Conservation (phyloP, 352 stramenopile genomes). For the Phytophthora niederhauseri region DNA sequence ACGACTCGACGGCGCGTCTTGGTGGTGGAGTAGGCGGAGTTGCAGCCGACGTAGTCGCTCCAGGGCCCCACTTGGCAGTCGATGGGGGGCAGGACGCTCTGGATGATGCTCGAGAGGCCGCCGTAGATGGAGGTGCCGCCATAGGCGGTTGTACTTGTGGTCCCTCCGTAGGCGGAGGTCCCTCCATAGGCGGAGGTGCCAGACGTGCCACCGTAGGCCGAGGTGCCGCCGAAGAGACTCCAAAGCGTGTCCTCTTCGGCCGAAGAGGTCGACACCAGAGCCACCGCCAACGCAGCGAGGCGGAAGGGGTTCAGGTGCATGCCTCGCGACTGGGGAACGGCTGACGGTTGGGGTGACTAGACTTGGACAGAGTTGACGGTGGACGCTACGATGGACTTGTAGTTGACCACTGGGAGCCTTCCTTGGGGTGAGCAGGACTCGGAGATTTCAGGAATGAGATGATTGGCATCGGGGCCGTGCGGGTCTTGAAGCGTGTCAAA, state of each 20-base stretch:
- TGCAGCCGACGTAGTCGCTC: slow-evolving; percentile 42
- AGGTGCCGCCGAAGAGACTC: not conserved
- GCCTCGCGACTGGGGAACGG: not conserved
- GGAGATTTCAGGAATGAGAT: slow-evolving; percentile 25
- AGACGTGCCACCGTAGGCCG: not conserved
- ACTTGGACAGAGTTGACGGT: not conserved
- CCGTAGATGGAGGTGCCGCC: not conserved
- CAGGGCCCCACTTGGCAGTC: slow-evolving; percentile 37
- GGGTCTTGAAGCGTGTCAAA: not conserved
- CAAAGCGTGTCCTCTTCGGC: slow-evolving; percentile 23
- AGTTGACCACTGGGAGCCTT: not conserved
- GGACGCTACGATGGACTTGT: slow-evolving; percentile 24
- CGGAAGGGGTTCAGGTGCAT: slow-evolving; percentile 15
- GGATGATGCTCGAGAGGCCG: not conserved
- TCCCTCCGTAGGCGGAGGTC: not conserved
- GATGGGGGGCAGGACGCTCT: slow-evolving; percentile 1
- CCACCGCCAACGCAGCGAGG: slow-evolving; percentile 16
- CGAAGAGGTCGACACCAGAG: slow-evolving; percentile 4
- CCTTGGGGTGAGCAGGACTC: slow-evolving; percentile 12
- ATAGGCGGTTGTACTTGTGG: not conserved
- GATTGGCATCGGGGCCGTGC: not conserved
- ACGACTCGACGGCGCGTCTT: slow-evolving; percentile 52
- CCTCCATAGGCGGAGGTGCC: not conserved
- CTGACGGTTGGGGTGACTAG: too few relatives aligned
- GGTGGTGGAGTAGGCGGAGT: slow-evolving; percentile 26